These are phyloP conservation scores for Cyclotella baltica DNA, from an alignment of 108 stramenopile genomes.

Conservation along the genomic window DNA sequence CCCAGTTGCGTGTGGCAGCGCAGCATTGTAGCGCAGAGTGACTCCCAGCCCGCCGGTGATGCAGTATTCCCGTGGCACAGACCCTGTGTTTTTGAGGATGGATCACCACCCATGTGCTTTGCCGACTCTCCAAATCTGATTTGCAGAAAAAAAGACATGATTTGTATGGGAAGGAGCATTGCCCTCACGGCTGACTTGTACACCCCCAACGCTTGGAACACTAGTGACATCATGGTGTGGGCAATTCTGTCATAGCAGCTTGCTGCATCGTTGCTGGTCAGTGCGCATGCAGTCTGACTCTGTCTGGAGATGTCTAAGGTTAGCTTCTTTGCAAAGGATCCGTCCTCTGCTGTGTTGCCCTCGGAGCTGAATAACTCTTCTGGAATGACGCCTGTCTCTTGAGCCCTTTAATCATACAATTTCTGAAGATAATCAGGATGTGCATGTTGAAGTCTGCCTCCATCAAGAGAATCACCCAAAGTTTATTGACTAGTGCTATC, in stretches of 20 bases:
- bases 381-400: neutral
- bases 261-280: neutral
- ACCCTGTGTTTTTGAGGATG: too few species aligned
- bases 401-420: neutral
- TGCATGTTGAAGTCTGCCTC: slow-evolving; percentile 21
- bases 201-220: neutral
- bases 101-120: too few species aligned
- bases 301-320: neutral
- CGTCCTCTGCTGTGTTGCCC: neutral
- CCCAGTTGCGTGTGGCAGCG: too few species aligned
- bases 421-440: slow-evolving; percentile 7
- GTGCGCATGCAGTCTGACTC: neutral
- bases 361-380: neutral
- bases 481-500: slow-evolving; percentile 3
- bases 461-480: slow-evolving; percentile 24
- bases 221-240: neutral
- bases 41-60: too few species aligned
- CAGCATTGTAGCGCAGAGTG: too few species aligned
- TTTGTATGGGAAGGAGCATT: too few species aligned
- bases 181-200: neutral
- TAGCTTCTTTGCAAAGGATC: neutral
- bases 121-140: too few species aligned
- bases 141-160: too few species aligned
- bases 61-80: too few species aligned
- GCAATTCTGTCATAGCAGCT: neutral